Base-by-base conservation (phyloP, 495 filamentous ascomycete genomes). In the Podospora anserina region DNA sequence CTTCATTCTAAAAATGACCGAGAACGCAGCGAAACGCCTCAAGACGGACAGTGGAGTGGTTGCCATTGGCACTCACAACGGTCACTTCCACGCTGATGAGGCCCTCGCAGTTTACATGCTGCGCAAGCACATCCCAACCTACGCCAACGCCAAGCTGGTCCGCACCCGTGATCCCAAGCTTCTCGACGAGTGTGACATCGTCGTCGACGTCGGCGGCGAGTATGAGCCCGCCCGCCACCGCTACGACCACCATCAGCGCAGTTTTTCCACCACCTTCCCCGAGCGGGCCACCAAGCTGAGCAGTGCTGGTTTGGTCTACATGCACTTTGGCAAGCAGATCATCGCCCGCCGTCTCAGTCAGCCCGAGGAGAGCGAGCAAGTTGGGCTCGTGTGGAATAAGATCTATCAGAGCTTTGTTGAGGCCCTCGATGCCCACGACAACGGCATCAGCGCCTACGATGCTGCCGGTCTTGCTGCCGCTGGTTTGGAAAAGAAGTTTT, bases 1-100 rank as follows among this genome's bases (percentile, higher is more conserved):
- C 11, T 18, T 66, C 30, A 5, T 62, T 26, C 61, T 57, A 66
- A 77, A 72, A 58, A 75, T 92, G 90, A 83, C 88, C 71, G 85
- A 90, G 80, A 85, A 81, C 67, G 85, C 86, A 70, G 80, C 89
- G 27, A 94, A 94, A 78, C 87, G 90, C 76, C 76, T 93, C 65
- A 93, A 92, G 82, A 82, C 77, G 27, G 74, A 71, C 62, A 69
- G 65, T 55, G 82, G 81, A 56, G 79, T 83, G 39, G 79, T 90
- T 71, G 78, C 87, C 65, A 96, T 97, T 73, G 94, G 92, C 66
- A 97, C 94, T 15, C 94, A 97, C 84, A 97, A 90, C 81, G 95
- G 95, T 66, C 92, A 97, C 80, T 99, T 99, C 86, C 95, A 99
- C 82, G 96, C 95, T 79, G 95, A 99, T 78, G 95, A 99, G 82